Percentiles rank a stretch among this genome's conserved stretches.
Conservation (phyloP, 768 basidiomycete genomes). For the Lactifluus pinguis region DNA sequence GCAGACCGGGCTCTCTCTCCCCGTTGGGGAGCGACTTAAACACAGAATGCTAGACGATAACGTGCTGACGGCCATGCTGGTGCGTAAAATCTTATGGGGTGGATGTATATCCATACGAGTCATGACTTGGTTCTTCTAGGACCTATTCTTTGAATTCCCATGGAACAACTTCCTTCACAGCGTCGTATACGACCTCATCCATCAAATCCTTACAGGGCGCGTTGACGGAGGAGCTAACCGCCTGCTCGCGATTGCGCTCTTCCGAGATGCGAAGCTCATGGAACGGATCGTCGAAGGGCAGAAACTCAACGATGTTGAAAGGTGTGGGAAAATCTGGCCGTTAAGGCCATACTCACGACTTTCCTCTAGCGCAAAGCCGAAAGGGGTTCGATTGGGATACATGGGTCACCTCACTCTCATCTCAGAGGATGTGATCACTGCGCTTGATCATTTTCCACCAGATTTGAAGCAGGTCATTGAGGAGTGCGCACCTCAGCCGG, state of each 20-base stretch:
- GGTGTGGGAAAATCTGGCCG: conserved; percentile 34
- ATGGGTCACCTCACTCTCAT: conserved; percentile 97
- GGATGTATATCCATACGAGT: neutral
- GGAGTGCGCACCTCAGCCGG: conserved; percentile 60
- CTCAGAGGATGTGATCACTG: conserved; percentile 87
- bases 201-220: conserved; percentile 87
- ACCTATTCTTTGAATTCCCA: conserved; percentile 91
- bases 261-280: conserved; percentile 79
- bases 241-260: conserved; percentile 73
- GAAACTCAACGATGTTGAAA: conserved; percentile 63
- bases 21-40: conserved; percentile 77
- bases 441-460: conserved; percentile 78
- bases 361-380: conserved; percentile 49
- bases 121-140: conserved; percentile 36
- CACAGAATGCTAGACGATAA: conserved; percentile 63
- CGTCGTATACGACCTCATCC: conserved; percentile 90
- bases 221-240: conserved; percentile 78
- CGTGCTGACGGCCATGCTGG: conserved; percentile 69
- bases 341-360: neutral
- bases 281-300: conserved; percentile 85
- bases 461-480: conserved; percentile 62
- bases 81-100: conserved; percentile 31
- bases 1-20: conserved; percentile 33
- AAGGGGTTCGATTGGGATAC: conserved; percentile 78
- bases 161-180: conserved; percentile 98